Conservation (phyloP, 306 rosid species). For the Malus domestica region DNA sequence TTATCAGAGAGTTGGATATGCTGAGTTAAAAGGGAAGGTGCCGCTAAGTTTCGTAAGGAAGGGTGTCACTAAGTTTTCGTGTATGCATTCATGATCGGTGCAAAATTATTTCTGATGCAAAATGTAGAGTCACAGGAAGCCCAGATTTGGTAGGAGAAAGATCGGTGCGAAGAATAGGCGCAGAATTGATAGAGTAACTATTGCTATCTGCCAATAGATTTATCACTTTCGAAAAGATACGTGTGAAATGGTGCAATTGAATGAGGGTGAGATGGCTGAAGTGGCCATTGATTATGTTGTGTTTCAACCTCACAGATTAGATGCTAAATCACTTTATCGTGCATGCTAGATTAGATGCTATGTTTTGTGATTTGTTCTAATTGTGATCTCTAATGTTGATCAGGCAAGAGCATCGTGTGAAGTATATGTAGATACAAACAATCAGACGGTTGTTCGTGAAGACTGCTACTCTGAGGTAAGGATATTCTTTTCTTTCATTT, state of each 20-base stretch:
- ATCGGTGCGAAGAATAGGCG: neutral
- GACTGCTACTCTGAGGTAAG: constrained; percentile 82
- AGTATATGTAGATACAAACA: constrained; percentile 44
- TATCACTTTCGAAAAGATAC: neutral
- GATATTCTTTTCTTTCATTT: neutral
- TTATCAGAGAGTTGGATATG: neutral
- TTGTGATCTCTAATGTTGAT: neutral
- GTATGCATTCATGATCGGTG: neutral
- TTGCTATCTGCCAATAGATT: neutral
- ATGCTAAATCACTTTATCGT: neutral
- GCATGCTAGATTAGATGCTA: neutral
- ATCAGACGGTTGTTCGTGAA: constrained; percentile 58
- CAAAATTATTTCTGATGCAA: neutral
- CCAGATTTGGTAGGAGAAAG: neutral
- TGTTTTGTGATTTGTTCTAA: neutral
- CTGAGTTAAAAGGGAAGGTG: neutral
- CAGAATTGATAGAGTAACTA: neutral
- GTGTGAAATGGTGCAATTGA: neutral
- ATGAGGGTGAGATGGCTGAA: neutral
- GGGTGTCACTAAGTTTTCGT: neutral
- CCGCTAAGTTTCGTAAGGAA: neutral
- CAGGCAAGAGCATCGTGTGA: constrained; percentile 77
- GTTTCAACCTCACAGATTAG: neutral
- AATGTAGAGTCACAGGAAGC: neutral
- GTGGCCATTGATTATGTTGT: neutral